Evolutionary conservation across 768 basidiomycete genomes (phyloP).

Genomic region (Lentinula boryana): DNA sequence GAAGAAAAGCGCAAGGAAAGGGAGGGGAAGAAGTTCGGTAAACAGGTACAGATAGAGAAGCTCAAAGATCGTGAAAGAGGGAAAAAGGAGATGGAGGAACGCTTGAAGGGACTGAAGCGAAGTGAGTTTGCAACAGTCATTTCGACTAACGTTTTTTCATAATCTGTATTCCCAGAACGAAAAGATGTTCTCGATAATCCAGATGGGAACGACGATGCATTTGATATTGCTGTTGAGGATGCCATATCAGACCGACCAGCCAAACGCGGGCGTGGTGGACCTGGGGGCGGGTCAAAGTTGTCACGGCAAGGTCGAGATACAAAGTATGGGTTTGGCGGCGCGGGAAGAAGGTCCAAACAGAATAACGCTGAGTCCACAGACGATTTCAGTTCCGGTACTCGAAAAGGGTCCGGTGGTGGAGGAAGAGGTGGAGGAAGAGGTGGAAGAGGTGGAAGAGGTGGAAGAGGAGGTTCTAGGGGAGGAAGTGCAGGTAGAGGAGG

Average conservation of each 20-base stretch:
- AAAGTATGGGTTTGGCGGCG: slow-evolving; percentile 80
- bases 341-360: slow-evolving; percentile 65
- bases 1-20: slow-evolving; percentile 90
- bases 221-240: slow-evolving; percentile 89
- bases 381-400: slow-evolving; percentile 47
- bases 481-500: slow-evolving; percentile 16
- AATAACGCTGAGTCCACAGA: slow-evolving; percentile 82
- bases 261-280: slow-evolving; percentile 28
- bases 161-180: slow-evolving; percentile 50
- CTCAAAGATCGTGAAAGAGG: slow-evolving; percentile 82
- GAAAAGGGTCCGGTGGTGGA: slow-evolving; percentile 21
- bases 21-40: slow-evolving; percentile 96
- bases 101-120: slow-evolving; percentile 81
- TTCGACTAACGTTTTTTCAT: background rate
- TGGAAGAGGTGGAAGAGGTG: slow-evolving; percentile 20
- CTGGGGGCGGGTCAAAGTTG: slow-evolving; percentile 27
- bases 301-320: slow-evolving; percentile 61
- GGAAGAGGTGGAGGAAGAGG: slow-evolving; percentile 22
- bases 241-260: slow-evolving; percentile 70
- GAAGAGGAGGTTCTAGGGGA: slow-evolving; percentile 17
- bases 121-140: slow-evolving; percentile 45
- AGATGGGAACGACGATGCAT: slow-evolving; percentile 57
- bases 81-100: slow-evolving; percentile 90
- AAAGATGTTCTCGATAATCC: slow-evolving; percentile 73
- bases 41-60: slow-evolving; percentile 95